phyloP scores from a whole-genome alignment of 495 filamentous ascomycete species.

The Cairneyella variabilis region DNA sequence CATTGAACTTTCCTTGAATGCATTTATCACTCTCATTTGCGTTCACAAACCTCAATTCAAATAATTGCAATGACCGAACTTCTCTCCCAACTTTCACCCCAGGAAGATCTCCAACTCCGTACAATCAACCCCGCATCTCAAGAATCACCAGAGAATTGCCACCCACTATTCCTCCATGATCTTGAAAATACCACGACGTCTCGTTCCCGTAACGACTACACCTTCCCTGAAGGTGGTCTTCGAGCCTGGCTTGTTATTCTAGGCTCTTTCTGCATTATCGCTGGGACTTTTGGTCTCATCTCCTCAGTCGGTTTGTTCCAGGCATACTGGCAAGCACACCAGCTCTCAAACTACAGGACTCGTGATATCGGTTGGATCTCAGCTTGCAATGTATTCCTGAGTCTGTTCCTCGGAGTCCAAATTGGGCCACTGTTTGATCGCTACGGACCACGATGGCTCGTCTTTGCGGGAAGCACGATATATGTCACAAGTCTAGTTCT shows the following conservation, averaged over 20 bases:
- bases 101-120: too few species aligned
- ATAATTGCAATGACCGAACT: too few species aligned
- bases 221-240: conserved; percentile 59
- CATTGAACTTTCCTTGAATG: too few species aligned
- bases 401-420: conserved; percentile 61
- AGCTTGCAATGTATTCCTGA: conserved; percentile 57
- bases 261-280: conserved; percentile 57
- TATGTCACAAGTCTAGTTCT: conserved; percentile 18
- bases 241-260: conserved; percentile 59
- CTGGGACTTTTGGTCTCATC: conserved; percentile 62
- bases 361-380: conserved; percentile 65
- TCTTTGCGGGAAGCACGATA: conserved; percentile 3
- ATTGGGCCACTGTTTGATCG: conserved; percentile 66
- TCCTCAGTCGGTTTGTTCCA: conserved; percentile 61
- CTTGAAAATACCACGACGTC: conserved; percentile 11
- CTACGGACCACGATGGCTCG: conserved; percentile 28
- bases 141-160: too few species aligned
- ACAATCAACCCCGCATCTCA: too few species aligned
- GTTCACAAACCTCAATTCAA: too few species aligned
- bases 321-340: conserved; percentile 56
- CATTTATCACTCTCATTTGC: too few species aligned
- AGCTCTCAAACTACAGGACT: conserved; percentile 49
- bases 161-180: too few species aligned
- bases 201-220: conserved; percentile 18
- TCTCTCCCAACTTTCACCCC: too few species aligned